These are phyloP conservation scores for Tuber aestivum DNA, from an alignment of 495 filamentous ascomycete species.

Conservation along the genomic window DNA sequence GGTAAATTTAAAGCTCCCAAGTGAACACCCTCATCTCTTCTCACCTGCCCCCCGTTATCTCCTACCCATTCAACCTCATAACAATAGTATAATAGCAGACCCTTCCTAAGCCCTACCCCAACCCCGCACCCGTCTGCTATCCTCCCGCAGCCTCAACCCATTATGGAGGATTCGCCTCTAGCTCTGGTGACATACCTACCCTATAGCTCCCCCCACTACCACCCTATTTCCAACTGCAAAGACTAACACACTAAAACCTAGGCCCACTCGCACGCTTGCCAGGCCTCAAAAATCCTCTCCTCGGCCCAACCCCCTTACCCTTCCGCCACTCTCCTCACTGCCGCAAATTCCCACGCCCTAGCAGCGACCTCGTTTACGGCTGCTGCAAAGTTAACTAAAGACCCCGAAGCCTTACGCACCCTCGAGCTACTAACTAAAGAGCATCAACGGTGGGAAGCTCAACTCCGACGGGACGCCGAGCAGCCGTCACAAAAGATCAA, in stretches of 20 bases:
- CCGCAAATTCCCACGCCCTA: slow-evolving; percentile 71
- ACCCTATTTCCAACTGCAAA: background rate
- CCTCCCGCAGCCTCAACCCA: background rate
- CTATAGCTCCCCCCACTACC: slow-evolving; percentile 16
- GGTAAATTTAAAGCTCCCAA: background rate
- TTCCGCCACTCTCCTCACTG: slow-evolving; percentile 69
- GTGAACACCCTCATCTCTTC: background rate
- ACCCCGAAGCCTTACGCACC: slow-evolving; percentile 77
- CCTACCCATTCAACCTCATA: background rate
- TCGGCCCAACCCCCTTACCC: slow-evolving; percentile 59
- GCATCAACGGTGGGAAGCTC: slow-evolving; percentile 36
- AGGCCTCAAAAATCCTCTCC: slow-evolving; percentile 52
- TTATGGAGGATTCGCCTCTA: slow-evolving; percentile 39
- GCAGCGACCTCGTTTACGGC: slow-evolving; percentile 86
- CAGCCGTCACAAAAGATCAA: slow-evolving; percentile 23
- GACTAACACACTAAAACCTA: slow-evolving; percentile 43
- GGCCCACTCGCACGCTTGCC: slow-evolving; percentile 85
- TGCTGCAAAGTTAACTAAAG: slow-evolving; percentile 65
- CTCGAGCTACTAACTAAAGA: slow-evolving; percentile 79
- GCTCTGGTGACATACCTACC: slow-evolving; percentile 21
- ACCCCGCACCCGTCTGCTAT: background rate
- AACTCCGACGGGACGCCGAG: slow-evolving; percentile 28
- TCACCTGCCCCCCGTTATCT: background rate
- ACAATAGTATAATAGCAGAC: background rate
- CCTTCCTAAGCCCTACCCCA: background rate